Conservation (phyloP, 768 basidiomycete species). For the Russula sp. region DNA sequence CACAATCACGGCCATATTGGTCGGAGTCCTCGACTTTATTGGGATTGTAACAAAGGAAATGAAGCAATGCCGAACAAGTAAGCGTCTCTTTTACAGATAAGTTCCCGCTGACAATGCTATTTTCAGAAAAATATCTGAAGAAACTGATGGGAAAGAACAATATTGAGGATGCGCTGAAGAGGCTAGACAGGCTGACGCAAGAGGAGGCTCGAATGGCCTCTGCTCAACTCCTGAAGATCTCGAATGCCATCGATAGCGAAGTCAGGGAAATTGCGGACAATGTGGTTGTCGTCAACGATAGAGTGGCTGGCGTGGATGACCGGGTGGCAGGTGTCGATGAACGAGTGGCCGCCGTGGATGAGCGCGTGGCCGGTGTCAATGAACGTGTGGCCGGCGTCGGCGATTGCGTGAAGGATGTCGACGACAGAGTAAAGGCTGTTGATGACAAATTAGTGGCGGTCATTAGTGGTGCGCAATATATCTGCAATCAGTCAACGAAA, state of each 20-base stretch:
- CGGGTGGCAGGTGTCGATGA: not conserved
- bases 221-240: not conserved
- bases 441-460: not conserved
- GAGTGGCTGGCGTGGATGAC: not conserved
- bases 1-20: not conserved
- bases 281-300: not conserved
- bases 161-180: not conserved
- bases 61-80: not conserved
- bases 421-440: not conserved
- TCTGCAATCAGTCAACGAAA: too few species aligned
- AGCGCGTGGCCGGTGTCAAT: not conserved
- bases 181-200: not conserved
- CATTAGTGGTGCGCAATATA: not conserved
- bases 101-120: not conserved
- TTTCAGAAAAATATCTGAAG: not conserved
- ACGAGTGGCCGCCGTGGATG: too few species aligned
- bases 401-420: not conserved
- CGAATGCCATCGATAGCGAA: not conserved
- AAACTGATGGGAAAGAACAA: not conserved
- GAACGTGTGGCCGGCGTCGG: not conserved
- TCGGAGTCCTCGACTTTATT: not conserved
- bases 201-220: not conserved
- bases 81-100: not conserved
- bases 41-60: not conserved
- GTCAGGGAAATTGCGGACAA: not conserved